Evolutionary conservation across 2,329 filamentous ascomycete genomes (phyloP).

Genomic region (Mariannaea elegans): DNA sequence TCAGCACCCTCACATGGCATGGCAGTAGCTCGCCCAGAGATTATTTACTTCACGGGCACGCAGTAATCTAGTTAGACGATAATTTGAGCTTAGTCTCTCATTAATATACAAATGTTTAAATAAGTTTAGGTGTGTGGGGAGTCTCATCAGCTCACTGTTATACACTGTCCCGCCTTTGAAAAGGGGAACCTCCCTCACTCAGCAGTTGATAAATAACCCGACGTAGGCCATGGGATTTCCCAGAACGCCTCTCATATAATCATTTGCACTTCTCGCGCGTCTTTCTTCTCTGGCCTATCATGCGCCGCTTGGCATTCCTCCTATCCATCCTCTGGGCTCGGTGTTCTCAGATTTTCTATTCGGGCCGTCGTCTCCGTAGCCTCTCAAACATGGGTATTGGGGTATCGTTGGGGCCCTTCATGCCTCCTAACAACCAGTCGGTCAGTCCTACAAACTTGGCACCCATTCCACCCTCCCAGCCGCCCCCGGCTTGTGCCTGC

Average conservation of each 20-base stretch:
- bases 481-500: constrained; percentile 83
- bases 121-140: constrained; percentile 34
- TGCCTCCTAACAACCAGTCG: constrained; percentile 90
- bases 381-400: constrained; percentile 49
- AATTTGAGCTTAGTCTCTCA: background rate
- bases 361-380: constrained; percentile 34
- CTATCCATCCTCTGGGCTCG: background rate
- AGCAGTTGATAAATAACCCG: constrained; percentile 14
- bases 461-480: constrained; percentile 83
- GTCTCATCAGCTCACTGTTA: constrained; percentile 35
- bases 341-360: constrained; percentile 20
- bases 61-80: background rate
- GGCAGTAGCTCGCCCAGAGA: no score
- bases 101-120: constrained; percentile 33
- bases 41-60: background rate
- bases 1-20: no score
- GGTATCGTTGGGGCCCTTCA: constrained; percentile 51
- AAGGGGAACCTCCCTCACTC: constrained; percentile 5
- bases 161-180: constrained; percentile 32
- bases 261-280: background rate
- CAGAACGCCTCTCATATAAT: constrained; percentile 24
- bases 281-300: background rate
- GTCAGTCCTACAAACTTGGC: constrained; percentile 89
- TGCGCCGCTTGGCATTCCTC: background rate
- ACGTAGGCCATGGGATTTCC: constrained; percentile 7